Conservation (phyloP, 106 monocot species). For the Hemerocallis citrina region DNA sequence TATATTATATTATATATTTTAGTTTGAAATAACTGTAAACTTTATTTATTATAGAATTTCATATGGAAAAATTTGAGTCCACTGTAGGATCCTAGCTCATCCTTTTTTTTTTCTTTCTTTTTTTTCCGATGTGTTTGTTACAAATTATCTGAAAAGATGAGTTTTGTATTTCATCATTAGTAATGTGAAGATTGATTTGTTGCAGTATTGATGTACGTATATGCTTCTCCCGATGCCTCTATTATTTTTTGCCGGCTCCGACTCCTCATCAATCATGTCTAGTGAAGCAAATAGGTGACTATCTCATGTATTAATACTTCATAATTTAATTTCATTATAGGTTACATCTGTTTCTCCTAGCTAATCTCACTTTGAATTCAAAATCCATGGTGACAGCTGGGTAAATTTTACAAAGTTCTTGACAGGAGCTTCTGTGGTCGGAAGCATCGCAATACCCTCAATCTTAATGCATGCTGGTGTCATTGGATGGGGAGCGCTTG, state of each 20-base stretch:
- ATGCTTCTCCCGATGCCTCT: constrained; percentile 90
- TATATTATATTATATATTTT: no score
- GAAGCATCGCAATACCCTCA: constrained; percentile 89
- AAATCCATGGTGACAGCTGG: constrained; percentile 24
- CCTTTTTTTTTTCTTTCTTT: no score
- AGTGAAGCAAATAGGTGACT: constrained; percentile 47
- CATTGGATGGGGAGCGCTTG: constrained; percentile 79
- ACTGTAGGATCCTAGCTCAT: no score
- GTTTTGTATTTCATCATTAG: no score
- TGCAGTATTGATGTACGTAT: constrained; percentile 81
- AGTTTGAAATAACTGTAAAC: no score
- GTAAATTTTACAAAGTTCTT: constrained; percentile 76
- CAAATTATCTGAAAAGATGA: no score
- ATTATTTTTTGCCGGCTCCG: constrained; percentile 60
- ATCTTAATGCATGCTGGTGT: constrained; percentile 84
- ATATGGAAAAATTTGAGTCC: no score
- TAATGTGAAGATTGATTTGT: neutral
- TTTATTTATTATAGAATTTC: no score
- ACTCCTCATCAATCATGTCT: constrained; percentile 45
- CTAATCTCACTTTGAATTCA: neutral
- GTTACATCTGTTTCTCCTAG: neutral
- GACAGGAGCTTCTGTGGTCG: constrained; percentile 76
- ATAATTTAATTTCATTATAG: no score
- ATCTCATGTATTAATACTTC: no score
- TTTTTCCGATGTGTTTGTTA: no score